Evolutionary conservation across 148 eudicot genomes (phyloP), one percentile per base, ranked within the genome.

Genomic region (Mesembryanthemum crystallinum): DNA sequence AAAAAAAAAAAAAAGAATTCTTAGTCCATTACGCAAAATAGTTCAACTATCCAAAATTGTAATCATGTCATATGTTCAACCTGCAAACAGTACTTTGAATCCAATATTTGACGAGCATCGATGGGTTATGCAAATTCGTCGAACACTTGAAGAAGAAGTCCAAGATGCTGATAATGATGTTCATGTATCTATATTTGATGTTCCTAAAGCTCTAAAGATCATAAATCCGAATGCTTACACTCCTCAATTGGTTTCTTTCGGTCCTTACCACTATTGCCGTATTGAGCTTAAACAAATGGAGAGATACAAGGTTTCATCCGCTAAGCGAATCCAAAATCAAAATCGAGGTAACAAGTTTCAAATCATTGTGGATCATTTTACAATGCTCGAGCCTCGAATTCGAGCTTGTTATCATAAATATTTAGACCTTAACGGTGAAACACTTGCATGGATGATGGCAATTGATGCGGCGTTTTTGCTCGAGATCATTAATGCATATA

Each of bases 101-200:
- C 30, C 42, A 11, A n/a, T 0, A 13, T 80, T 74, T 69, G 77
- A 81, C 43, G 83, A 81, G 55, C 68, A 71, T 24, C 45, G 66
- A 80, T 88, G 92, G 92, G 76, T 86, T 4, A 73, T 74, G 51
- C 85, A 85, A 69, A 78, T 88, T 57, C 87, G 79, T n/a, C 69
- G 66, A 25, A 72, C 78, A 30, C 79, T 88, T 2, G 79, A 81
- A 2, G 85, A 85, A 66, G 83, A 78, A 61, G 33, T 72, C 5
- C 84, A 81, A 72, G 85, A 81, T 49, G n/a, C n/a, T n/a, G 83
- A 81, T 37, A 57, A 81, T n/a, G 74, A 86, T 23, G 55, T 79
- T 67, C 81, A 77, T 7, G 86, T 81, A 23, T 81, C 85, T 60
- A 86, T 88, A 67, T 88, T 86, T 69, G 71, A 58, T 55, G 87